phyloP scores from a whole-genome alignment of 805 yeast genomes.

The Ogataea zsoltii region DNA sequence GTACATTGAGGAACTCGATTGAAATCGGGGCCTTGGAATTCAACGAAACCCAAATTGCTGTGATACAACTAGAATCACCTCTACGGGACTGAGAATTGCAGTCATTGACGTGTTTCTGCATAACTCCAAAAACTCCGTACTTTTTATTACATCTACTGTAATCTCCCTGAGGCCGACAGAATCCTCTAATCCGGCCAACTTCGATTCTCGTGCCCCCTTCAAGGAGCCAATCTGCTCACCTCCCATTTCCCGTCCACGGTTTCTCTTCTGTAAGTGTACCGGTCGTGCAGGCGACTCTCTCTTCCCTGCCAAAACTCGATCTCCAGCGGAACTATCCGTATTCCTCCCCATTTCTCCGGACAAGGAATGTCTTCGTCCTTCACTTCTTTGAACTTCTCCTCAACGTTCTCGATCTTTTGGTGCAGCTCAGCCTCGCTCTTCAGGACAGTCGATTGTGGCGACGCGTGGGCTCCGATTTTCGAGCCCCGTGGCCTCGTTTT shows the following conservation, averaged over 20 bases:
- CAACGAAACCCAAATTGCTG: no score
- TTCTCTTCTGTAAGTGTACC: constrained; percentile 70
- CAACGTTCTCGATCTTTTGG: constrained; percentile 44
- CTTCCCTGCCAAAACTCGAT: constrained; percentile 99
- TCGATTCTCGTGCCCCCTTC: no score
- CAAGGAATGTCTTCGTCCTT: constrained; percentile 71
- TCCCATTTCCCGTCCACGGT: constrained; percentile 54
- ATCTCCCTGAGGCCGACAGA: no score
- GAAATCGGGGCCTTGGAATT: no score
- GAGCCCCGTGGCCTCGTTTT: constrained; percentile 90
- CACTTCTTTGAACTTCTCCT: constrained; percentile 55
- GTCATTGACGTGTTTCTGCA: no score
- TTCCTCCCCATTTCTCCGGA: constrained; percentile 96
- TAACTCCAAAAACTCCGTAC: no score
- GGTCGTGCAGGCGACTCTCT: constrained; percentile 83
- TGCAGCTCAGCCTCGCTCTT: constrained; percentile 63
- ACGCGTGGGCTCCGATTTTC: constrained; percentile 95
- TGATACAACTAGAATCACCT: no score
- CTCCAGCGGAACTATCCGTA: constrained; percentile 83
- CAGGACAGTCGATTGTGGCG: constrained; percentile 77
- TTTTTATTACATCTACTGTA: no score
- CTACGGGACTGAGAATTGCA: no score
- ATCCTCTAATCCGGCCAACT: no score
- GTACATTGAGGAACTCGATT: no score
- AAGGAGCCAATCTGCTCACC: constrained; percentile 71